phyloP scores from a whole-genome alignment of 2,329 filamentous ascomycete genomes.

The Ceratocystis eucalypticola region DNA sequence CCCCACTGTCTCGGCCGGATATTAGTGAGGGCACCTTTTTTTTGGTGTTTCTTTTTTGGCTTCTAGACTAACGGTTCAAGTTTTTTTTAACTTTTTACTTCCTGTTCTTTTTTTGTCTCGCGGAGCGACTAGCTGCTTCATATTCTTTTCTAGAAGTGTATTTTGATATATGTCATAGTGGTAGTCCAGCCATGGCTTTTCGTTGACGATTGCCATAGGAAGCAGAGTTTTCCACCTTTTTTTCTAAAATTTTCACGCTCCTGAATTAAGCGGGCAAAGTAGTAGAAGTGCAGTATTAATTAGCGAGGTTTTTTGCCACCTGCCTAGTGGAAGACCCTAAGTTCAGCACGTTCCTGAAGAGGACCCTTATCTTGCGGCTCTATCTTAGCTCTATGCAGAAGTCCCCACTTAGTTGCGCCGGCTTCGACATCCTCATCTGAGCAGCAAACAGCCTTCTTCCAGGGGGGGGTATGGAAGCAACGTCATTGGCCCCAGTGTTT shows the following conservation, averaged over 20 bases:
- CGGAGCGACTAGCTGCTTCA: background rate
- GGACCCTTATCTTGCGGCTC: constrained; percentile 2
- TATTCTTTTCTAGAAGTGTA: background rate
- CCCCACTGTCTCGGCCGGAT: background rate
- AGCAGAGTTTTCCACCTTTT: background rate
- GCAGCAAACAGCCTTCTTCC: background rate
- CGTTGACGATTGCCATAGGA: background rate
- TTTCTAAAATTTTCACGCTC: background rate
- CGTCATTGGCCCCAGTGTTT: constrained; percentile 16
- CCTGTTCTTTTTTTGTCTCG: background rate
- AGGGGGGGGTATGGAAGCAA: background rate
- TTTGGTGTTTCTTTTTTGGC: background rate
- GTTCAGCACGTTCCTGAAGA: constrained; percentile 1
- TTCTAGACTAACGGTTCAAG: background rate
- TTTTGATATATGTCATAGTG: background rate
- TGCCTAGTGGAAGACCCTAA: background rate
- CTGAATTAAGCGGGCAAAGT: background rate
- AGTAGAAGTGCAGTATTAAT: background rate
- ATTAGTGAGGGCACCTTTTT: background rate
- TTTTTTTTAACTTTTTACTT: background rate
- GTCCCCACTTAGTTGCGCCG: constrained; percentile 12
- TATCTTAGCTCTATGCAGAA: constrained; percentile 6
- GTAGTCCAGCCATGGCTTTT: background rate
- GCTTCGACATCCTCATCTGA: constrained; percentile 18
- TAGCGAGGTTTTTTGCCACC: background rate